phyloP scores from a whole-genome alignment of 202 grass and related monocot genomes.

The Brachypodium distachyon region DNA sequence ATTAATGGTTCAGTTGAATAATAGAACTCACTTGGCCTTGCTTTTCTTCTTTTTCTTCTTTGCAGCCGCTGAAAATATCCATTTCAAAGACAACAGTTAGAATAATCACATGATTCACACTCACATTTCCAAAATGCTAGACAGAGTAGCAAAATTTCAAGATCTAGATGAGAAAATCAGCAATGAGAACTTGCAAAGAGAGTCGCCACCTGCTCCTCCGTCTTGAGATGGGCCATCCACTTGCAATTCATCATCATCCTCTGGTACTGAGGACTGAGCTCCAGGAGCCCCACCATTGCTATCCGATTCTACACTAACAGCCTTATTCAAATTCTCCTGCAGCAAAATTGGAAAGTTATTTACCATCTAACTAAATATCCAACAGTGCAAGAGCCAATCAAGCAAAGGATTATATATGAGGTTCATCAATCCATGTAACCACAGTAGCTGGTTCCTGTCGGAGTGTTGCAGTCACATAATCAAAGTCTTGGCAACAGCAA shows the following conservation, averaged over 20 bases:
- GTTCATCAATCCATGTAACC: not conserved
- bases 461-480: not conserved
- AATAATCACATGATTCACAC: not conserved
- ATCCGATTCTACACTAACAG: not conserved
- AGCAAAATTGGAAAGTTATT: not conserved
- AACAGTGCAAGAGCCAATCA: not conserved
- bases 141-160: not conserved
- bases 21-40: conserved; percentile 60
- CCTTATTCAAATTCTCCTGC: conserved; percentile 14
- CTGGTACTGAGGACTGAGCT: conserved; percentile 23
- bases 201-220: conserved; percentile 43
- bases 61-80: conserved; percentile 38
- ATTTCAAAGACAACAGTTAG: conserved; percentile 23
- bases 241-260: conserved; percentile 49
- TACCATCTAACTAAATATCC: not conserved
- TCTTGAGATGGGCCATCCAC: conserved; percentile 50
- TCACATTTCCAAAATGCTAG: not conserved
- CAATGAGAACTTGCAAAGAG: conserved; percentile 11
- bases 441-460: not conserved
- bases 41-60: conserved; percentile 98
- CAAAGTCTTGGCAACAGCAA: not conserved
- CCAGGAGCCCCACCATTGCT: conserved; percentile 18
- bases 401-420: not conserved
- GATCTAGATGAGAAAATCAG: not conserved
- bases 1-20: conserved; percentile 3